These are phyloP conservation scores for Paecilomyces sp. DNA, from an alignment of 2,329 filamentous ascomycete species.

Conservation along the genomic window DNA sequence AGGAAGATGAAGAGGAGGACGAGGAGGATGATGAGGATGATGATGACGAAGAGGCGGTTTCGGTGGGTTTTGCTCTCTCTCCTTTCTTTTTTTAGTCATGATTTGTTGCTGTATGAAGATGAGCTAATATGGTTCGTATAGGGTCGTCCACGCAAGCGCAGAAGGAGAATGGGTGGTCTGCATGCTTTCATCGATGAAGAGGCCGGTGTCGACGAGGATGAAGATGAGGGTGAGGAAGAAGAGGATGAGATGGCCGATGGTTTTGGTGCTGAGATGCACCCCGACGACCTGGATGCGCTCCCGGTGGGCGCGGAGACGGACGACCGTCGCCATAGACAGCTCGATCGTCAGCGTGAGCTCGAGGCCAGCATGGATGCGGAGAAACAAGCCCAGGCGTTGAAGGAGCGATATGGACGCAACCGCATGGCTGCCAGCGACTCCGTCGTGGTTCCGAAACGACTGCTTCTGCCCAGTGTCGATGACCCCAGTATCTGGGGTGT, in stretches of 20 bases:
- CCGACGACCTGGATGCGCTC: conserved; percentile 75
- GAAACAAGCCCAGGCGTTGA: conserved; percentile 79
- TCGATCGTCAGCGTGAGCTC: conserved; percentile 84
- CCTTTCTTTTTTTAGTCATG: neutral
- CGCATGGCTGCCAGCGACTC: conserved; percentile 62
- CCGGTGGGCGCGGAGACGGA: conserved; percentile 71
- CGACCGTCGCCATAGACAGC: conserved; percentile 85
- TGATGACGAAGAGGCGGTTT: conserved; percentile 52
- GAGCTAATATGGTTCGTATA: conserved; percentile 18
- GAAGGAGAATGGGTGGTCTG: conserved; percentile 58
- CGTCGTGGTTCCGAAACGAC: conserved; percentile 71
- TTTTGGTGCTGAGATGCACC: conserved; percentile 83
- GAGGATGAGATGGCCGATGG: conserved; percentile 78
- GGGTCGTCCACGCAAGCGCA: conserved; percentile 71
- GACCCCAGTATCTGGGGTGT: conserved; percentile 96
- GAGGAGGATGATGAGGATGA: conserved; percentile 48
- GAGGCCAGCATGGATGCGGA: conserved; percentile 87
- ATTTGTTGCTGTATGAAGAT: too few species aligned
- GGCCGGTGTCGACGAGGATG: conserved; percentile 91
- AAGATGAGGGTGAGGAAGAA: conserved; percentile 82
- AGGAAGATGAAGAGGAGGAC: conserved; percentile 44
- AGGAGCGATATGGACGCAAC: conserved; percentile 80
- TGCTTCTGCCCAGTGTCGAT: conserved; percentile 85
- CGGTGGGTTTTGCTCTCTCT: conserved; percentile 25
- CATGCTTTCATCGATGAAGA: conserved; percentile 95